Evolutionary conservation across 2,329 filamentous ascomycete species (phyloP), one percentile per base, ranked within the genome.

Genomic region (Cytospora paraplurivora): DNA sequence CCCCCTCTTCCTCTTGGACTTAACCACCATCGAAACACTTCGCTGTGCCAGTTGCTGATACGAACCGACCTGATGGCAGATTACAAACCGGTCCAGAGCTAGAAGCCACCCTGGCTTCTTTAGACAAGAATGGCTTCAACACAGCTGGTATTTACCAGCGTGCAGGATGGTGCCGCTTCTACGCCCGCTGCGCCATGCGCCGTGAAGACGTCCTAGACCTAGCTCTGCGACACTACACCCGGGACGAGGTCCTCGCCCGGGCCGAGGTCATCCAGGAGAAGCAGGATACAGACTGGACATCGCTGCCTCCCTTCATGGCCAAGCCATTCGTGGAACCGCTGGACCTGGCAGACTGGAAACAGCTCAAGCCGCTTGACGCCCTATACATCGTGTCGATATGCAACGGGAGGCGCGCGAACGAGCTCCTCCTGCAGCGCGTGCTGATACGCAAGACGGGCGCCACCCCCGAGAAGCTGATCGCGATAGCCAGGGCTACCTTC

Each of bases 151-250:
- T 62, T 17, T 56, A 74, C 49, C 64, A 67, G 21, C 67, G 70
- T 7, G 67, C 67, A 1, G 73, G 67, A 53, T 55, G 47, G 47
- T 19, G 27, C 19, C 58, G 44, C 1, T 41, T 47, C 1, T 73
- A 71, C 69, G 51, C 71, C 19, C 67, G 67, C 7, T 71, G 72
- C 32, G 67, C 70, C 17, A 68, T 67, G 0, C 60, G 58, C 5
- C 69, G 74, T n/a, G 74, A 76, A 66, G 74, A 76, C n/a, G 70
- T 76, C 21, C 68, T 76, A 11, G 74, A 76, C 63, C 67, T 76
- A 34, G 71, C 74, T 4, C 60, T 76, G 1, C 70, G 70, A 2
- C 64, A 70, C 11, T 74, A 75, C 51, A 71, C 70, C 1, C 67
- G 68, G 33, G 73, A 76, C 17, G 74, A 76, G 61, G 68, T 68